Percentiles rank a stretch among this genome's conserved stretches.
Conservation (phyloP, 2,329 filamentous ascomycete species). For the Phaeophleospora eucalypticola region DNA sequence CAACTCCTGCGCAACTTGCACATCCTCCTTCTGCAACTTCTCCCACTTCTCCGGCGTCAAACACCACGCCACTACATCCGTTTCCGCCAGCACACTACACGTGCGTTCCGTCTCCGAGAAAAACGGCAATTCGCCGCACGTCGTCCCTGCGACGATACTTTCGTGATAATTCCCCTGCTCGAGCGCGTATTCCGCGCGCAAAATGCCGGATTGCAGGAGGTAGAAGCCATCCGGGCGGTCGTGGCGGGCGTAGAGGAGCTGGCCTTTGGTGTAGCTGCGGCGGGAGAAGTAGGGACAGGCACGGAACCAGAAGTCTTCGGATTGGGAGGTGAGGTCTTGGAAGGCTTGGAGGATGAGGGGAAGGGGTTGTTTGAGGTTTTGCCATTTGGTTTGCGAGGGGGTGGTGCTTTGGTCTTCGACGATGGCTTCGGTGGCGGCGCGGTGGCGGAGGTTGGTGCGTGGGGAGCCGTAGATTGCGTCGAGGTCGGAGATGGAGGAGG, state of each 20-base stretch:
- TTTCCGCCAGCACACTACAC: slow-evolving; percentile 77
- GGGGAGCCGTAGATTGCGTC: slow-evolving; percentile 62
- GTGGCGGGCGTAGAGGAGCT: slow-evolving; percentile 72
- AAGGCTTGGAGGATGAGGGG: slow-evolving; percentile 94
- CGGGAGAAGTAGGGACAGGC: slow-evolving; percentile 70
- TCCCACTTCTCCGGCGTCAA: slow-evolving; percentile 70
- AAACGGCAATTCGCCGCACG: slow-evolving; percentile 93
- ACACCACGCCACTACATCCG: slow-evolving; percentile 69
- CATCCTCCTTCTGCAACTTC: slow-evolving; percentile 65
- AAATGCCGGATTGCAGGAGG: slow-evolving; percentile 80
- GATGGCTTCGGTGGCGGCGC: slow-evolving; percentile 73
- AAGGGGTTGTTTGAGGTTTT: slow-evolving; percentile 82
- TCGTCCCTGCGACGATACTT: slow-evolving; percentile 88
- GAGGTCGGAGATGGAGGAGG: slow-evolving; percentile 19
- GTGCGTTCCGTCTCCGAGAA: slow-evolving; percentile 87
- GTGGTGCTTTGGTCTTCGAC: slow-evolving; percentile 46
- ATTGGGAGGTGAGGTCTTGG: slow-evolving; percentile 75
- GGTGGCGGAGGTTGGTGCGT: slow-evolving; percentile 69
- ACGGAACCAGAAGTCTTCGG: slow-evolving; percentile 94
- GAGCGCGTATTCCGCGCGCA: slow-evolving; percentile 84
- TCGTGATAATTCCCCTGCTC: slow-evolving; percentile 87
- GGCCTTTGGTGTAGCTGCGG: slow-evolving; percentile 63
- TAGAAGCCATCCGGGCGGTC: slow-evolving; percentile 79
- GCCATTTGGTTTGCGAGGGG: slow-evolving; percentile 64
- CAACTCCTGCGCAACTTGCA: slow-evolving; percentile 77